Evolutionary conservation across 2,329 filamentous ascomycete species (phyloP), one percentile per base, ranked within the genome.

Genomic region (Pochonia chlamydosporia): DNA sequence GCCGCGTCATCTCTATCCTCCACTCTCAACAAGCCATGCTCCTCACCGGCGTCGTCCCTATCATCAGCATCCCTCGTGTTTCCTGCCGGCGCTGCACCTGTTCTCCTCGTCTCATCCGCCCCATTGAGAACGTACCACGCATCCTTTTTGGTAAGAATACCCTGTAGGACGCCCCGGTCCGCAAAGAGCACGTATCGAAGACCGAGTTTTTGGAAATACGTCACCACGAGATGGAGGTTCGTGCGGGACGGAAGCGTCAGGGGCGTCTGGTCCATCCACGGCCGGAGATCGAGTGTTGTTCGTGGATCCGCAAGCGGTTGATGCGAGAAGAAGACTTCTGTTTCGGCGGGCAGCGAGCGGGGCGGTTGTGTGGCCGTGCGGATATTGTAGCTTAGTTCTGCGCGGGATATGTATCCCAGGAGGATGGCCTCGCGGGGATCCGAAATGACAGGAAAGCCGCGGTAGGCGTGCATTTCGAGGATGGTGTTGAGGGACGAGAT

Each of bases 231-330:
- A 62, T 91, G 84, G 50, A 99, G 81, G 49, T 77, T 85, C 14
- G 84, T 83, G 52, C 83, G 80, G 20, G 82, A 83, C 36, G 89
- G 87, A 16, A 97, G 75, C 1, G 93, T 97, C 40, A 99, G 87
- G 1, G 93, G 93, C 0, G 93, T 99, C 66, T 96, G 92, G 65
- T 99, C 93, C 90, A 99, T 96, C 93, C 93, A 99, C 3, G 91
- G 91, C 7, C 92, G 77, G 10, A 99, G 76, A 67, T 99, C 93
- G 33, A 99, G 81, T 1, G 85, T 90, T 14, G 81, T 77, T 18
- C 78, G 73, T 1, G 88, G 86, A 59, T 95, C 89, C 1, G 86
- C 85, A 46, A 92, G 82, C 3, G 87, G 84, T 60, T 91, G 87
- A 61, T 95, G 88, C 1, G 81, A 78, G 68, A 99, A 96, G 67